Evolutionary conservation across 768 basidiomycete species (phyloP), one percentile per base, ranked within the genome.

Genomic region (Auriscalpium microsporum): DNA sequence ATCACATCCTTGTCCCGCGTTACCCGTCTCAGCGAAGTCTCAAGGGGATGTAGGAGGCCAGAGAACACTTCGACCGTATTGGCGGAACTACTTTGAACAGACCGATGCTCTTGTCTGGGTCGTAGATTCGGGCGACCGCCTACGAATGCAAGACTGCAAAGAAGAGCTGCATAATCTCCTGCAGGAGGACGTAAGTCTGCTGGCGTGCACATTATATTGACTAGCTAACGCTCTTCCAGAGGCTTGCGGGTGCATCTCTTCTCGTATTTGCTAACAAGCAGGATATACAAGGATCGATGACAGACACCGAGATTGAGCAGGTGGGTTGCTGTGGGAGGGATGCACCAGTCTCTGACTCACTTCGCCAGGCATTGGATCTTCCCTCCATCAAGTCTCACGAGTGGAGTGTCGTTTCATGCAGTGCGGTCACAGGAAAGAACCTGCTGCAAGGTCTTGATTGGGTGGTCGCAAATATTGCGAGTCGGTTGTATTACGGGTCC

Each of bases 51-150:
- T 98, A 37, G 96, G 96, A 37, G 95, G 96, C 21, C 96, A 99
- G 69, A 83, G 87, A 55, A 94, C 92, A 0, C 83, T 99, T 51
- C 81, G 96, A 34, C 95, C 96, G 8, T 98, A 98, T 69, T 99
- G 96, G 96, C 77, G 92, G 23, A 99, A 98, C 70, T 98, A 98
- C 72, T 98, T 98, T 63, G 96, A 99, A 71, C 91, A 94, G 71
- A 98, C 96, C 10, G 96, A 98, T 71, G 95, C 90, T 8, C 77
- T 99, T 45, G 93, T 98, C 36, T 99, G 96, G 96, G 95, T 99
- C 16, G 94, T 99, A 44, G 96, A 99, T 73, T 95, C 94, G 0
- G 81, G 87, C 38, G 95, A 98, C 72, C 80, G 89, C 44, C 77
- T 92, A 74, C 81, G 96, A 58, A 90, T 96, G 80, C 71, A 75